phyloP scores from a whole-genome alignment of 2,329 filamentous ascomycete species.

The Diplodia scrobiculata region DNA sequence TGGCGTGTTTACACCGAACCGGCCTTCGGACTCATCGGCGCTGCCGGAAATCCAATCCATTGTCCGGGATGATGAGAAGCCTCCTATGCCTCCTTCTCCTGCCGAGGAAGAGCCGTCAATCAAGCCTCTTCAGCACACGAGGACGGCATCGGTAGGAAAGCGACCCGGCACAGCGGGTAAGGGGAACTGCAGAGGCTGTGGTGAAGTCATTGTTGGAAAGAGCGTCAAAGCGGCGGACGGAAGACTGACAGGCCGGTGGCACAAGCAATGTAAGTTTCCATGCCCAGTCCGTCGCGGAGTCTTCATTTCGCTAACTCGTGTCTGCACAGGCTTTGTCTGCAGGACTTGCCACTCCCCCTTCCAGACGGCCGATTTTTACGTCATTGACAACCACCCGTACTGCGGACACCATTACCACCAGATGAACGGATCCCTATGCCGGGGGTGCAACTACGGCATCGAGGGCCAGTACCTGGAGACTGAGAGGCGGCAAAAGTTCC shows the following conservation, averaged over 20 bases:
- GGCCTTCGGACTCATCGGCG: slow-evolving; percentile 27
- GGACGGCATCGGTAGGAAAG: slow-evolving; percentile 31
- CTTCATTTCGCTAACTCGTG: slow-evolving; percentile 27
- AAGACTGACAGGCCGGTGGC: slow-evolving; percentile 86
- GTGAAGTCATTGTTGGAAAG: slow-evolving; percentile 77
- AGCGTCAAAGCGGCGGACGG: slow-evolving; percentile 93
- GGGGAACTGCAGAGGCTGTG: slow-evolving; percentile 82
- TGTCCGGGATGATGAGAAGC: slow-evolving; percentile 14
- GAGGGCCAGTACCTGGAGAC: slow-evolving; percentile 94
- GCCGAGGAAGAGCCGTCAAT: slow-evolving; percentile 8
- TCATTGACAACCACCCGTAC: slow-evolving; percentile 82
- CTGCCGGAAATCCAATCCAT: slow-evolving; percentile 26
- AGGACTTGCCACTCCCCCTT: slow-evolving; percentile 80
- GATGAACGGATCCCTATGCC: slow-evolving; percentile 83
- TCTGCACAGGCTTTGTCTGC: slow-evolving; percentile 69
- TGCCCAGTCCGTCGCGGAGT: background rate
- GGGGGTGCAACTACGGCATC: slow-evolving; percentile 77
- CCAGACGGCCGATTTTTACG: slow-evolving; percentile 86
- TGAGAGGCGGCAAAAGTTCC: slow-evolving; percentile 74
- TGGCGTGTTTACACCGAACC: slow-evolving; percentile 36
- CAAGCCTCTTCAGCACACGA: slow-evolving; percentile 33
- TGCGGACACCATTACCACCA: slow-evolving; percentile 92
- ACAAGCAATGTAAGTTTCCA: slow-evolving; percentile 69
- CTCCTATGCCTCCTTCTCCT: slow-evolving; percentile 28
- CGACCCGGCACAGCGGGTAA: slow-evolving; percentile 48